Conservation (phyloP, 306 rosid genomes). For the Begonia peltatifolia region DNA sequence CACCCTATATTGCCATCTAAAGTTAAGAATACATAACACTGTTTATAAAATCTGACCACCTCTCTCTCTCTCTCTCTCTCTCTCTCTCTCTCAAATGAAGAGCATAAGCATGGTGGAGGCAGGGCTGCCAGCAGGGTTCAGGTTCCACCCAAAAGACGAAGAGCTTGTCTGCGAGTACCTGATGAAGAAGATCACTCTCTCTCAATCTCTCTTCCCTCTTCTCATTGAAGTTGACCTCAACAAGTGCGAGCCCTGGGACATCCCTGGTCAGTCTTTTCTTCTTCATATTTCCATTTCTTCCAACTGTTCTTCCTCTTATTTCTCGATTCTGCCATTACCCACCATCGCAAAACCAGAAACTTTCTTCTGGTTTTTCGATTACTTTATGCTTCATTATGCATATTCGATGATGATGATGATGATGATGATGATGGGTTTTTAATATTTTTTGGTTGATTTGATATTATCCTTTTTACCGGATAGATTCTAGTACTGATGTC, state of each 20-base stretch:
- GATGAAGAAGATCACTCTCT: conserved; percentile 37
- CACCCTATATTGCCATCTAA: no score
- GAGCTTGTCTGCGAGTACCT: conserved; percentile 79
- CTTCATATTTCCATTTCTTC: background rate
- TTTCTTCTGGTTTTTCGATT: no score
- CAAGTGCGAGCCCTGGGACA: conserved; percentile 90
- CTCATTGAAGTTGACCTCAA: conserved; percentile 81
- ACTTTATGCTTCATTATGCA: no score
- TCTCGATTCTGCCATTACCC: no score
- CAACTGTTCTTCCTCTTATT: background rate
- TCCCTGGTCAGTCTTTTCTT: conserved; percentile 42
- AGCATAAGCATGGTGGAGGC: conserved; percentile 79
- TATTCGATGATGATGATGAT: no score
- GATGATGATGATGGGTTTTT: no score
- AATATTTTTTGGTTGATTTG: no score
- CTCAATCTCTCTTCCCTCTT: conserved; percentile 29
- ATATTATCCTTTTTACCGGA: no score
- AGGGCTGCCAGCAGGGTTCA: conserved; percentile 69
- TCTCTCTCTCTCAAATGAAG: conserved; percentile 28
- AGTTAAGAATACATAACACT: no score
- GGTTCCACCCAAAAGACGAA: conserved; percentile 85
- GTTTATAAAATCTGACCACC: no score
- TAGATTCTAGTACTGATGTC: no score
- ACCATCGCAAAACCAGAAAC: no score
- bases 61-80: conserved; percentile 1